Base-by-base conservation (phyloP, 106 monocot species). In the Dendrobium officinale region DNA sequence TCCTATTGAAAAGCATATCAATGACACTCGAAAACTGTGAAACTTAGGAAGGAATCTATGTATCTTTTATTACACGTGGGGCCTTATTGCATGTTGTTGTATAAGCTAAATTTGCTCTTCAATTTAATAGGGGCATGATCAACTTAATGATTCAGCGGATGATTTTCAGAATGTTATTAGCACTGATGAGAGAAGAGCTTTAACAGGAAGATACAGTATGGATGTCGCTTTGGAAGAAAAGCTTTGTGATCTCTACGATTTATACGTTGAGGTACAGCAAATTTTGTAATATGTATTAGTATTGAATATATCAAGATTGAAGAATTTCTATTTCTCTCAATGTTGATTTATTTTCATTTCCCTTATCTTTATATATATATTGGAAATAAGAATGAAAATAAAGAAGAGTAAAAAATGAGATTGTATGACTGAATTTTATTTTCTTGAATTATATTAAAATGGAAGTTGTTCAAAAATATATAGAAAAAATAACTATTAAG, bases 241-340 rank as follows among this genome's bases (percentile, higher is more conserved):
- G 82, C 94, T 98, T 31, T 95, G 94, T 81, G 92, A 92, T 58
- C 88, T 98, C 33, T 98, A 94, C 90, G 97, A 98, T 89, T 86
- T 98, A 51, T 92, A 92, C 85, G 92, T 94, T 84, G 97, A 98
- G 97, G 97, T 98, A 88, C 56, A 16, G 37, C 20, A 72, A 33
- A 72, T 13, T 51, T 15, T 51, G 51, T 51, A 13, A 51, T 15
- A 13, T 51, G 48, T 48, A 51, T 51, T 15, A 51, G 51, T 51
- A 13, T 51, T 51, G 13, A 51, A 15, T 51, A 51, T 72, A 37
- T 64, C 26, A 22, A 64, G 64, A n/a, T 24, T 64, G 64, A 64
- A 26, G 64, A 64, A 64, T 64, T 64, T 64, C 7, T 64, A 64
- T 64, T 64, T 64, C 22, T n/a, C 24, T 24, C 64, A 64, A 64